A percentile compares a stretch with the other conserved stretches of the same genome.
Conservation (phyloP, 1,284 basidiomycete genomes). For the Sphagnurus paluster region DNA sequence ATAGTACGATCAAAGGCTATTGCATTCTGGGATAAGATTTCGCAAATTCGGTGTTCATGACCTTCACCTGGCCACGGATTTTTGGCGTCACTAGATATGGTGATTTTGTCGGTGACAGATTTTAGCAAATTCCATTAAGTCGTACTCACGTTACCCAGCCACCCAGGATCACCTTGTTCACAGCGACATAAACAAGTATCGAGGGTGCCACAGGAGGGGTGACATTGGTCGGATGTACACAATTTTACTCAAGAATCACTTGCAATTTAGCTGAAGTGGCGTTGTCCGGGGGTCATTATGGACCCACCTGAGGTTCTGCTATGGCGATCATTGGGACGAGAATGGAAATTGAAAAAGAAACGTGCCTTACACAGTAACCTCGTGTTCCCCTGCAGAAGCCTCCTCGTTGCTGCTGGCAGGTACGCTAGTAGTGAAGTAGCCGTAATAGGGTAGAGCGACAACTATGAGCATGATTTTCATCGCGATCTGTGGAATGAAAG, state of each 20-base stretch:
- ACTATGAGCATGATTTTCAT: background rate
- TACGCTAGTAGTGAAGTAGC: background rate
- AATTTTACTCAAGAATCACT: background rate
- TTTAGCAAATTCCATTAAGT: no score
- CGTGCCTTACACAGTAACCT: background rate
- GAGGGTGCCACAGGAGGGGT: background rate
- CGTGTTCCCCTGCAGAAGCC: background rate
- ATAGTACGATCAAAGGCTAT: background rate
- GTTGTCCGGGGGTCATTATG: no score
- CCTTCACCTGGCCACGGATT: background rate
- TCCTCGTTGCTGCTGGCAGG: background rate
- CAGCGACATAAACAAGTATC: background rate
- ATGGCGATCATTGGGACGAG: no score
- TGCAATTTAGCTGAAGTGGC: no score
- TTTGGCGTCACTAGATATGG: constrained; percentile 3
- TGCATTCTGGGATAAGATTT: background rate
- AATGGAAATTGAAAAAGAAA: background rate
- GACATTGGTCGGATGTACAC: background rate
- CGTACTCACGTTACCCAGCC: background rate
- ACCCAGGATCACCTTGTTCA: background rate
- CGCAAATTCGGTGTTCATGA: background rate
- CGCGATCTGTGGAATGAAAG: background rate
- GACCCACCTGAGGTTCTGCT: no score
- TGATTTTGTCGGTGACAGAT: no score
- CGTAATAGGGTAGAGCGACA: background rate